Evolutionary conservation across 177 flowering plant species (phyloP), one percentile per base, ranked within the genome.

Genomic region (Vitis hybrid): DNA sequence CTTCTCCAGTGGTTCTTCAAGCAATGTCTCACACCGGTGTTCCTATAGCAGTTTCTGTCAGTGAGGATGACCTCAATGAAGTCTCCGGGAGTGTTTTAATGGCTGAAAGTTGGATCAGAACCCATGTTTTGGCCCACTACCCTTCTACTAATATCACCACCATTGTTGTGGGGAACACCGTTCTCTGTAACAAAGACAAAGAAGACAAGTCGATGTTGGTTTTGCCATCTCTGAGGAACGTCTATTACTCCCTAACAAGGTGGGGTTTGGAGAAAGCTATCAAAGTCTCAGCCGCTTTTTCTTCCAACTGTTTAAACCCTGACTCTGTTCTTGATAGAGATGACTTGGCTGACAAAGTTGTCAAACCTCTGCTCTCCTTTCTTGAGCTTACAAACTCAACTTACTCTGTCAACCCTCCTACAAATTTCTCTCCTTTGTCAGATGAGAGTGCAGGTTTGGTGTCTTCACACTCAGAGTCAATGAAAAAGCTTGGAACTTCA

Each of bases 61-160:
- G 60, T 64, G 70, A 45, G 56, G 74, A 72, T 57, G 73, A 87
- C 65, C 86, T 92, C 32, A 54, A 48, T 17, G 78, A 75, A 26
- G 78, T 94, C 12, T 83, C 98, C 12, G 67, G 74, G 21, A 84
- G 85, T 72, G 77, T 91, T 70, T 68, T 87, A 45, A 72, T 50
- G 77, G 94, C 97, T 56, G 94, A 92, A 74, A 79, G 55, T 30
- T 94, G 97, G 97, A 70, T 92, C 23, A 83, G 86, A 61, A 71
- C 72, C 72, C 76, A 87, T 74, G 90, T 94, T 73, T 65, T 90
- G 7, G 59, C 84, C 18, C 73, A 78, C 73, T 88, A 82, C 72
- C 98, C 98, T 9, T 58, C 85, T 10, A 74, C 83, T 21, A 80
- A 82, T 63, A 83, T 91, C 80, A 83, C 82, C 65, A 76, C 83